Conservation (phyloP, 2,329 filamentous ascomycete genomes). For the Epichloe aotearoae region DNA sequence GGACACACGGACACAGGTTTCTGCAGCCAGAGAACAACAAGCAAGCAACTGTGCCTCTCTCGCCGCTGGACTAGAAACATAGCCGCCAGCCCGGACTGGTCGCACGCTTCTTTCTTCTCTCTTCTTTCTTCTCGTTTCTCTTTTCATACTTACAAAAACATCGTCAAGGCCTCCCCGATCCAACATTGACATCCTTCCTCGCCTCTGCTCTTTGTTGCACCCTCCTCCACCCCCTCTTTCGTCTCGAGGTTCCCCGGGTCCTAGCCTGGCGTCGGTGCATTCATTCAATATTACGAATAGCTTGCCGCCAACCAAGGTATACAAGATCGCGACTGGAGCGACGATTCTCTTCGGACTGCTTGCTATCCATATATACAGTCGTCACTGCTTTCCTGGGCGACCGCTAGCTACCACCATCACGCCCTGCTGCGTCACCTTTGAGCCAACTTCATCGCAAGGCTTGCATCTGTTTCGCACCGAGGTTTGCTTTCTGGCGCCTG, state of each 20-base stretch:
- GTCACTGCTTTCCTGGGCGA: too few species aligned
- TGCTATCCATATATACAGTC: too few species aligned
- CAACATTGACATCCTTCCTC: too few species aligned
- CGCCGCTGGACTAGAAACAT: background rate
- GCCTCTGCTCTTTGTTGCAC: background rate
- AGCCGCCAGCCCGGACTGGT: background rate
- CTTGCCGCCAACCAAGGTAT: too few species aligned
- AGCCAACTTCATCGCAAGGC: too few species aligned
- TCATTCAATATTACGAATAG: background rate
- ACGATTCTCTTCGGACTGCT: too few species aligned
- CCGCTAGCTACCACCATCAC: too few species aligned
- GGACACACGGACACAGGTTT: background rate
- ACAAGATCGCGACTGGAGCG: too few species aligned
- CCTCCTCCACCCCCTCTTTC: background rate
- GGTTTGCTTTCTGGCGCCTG: background rate
- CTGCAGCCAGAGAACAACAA: slow-evolving; percentile 8
- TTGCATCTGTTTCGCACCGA: too few species aligned
- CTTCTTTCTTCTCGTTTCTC: too few species aligned
- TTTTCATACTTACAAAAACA: slow-evolving; percentile 19
- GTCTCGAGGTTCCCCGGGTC: background rate
- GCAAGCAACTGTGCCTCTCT: slow-evolving; percentile 6
- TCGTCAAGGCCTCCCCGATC: slow-evolving; percentile 8
- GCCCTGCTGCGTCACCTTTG: too few species aligned
- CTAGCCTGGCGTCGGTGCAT: too few species aligned
- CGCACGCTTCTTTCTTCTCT: background rate